Percentiles rank a stretch among this genome's conserved stretches.
Evolutionary conservation across 352 stramenopile genomes (phyloP).

Genomic region (Blastocystis sp.): DNA sequence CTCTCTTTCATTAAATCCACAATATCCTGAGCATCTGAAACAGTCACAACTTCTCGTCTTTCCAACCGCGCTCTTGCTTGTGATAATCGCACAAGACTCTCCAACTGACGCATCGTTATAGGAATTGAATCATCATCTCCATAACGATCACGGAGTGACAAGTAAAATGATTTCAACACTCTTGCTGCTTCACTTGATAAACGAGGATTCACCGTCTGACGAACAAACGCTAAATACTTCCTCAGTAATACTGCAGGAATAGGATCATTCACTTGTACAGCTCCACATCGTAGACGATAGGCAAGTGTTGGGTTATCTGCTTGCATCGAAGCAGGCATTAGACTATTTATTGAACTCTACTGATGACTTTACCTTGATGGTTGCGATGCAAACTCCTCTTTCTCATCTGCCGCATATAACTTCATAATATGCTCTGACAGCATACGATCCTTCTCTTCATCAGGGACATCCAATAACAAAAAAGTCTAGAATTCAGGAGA

Average conservation of each 20-base stretch:
- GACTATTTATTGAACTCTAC: background rate
- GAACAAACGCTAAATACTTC: slow-evolving; percentile 94
- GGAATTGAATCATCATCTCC: slow-evolving; percentile 74
- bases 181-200: slow-evolving; percentile 70
- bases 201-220: slow-evolving; percentile 86
- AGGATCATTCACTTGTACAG: slow-evolving; percentile 74
- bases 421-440: slow-evolving; percentile 92
- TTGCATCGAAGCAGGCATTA: background rate
- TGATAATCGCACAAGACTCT: slow-evolving; percentile 84
- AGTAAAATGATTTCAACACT: slow-evolving; percentile 82
- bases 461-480: slow-evolving; percentile 86
- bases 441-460: slow-evolving; percentile 85
- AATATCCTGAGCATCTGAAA: slow-evolving; percentile 90
- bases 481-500: slow-evolving; percentile 40
- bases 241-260: slow-evolving; percentile 81
- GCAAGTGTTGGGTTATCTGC: slow-evolving; percentile 57
- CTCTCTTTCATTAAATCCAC: slow-evolving; percentile 91
- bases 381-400: background rate
- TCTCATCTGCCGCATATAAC: slow-evolving; percentile 73
- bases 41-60: slow-evolving; percentile 85
- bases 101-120: slow-evolving; percentile 92
- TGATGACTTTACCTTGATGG: background rate
- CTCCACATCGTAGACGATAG: slow-evolving; percentile 73
- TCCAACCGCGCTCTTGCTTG: slow-evolving; percentile 90
- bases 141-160: slow-evolving; percentile 78